Base-by-base conservation (phyloP, 345 rosid species). In the Gynandropsis gynandra region DNA sequence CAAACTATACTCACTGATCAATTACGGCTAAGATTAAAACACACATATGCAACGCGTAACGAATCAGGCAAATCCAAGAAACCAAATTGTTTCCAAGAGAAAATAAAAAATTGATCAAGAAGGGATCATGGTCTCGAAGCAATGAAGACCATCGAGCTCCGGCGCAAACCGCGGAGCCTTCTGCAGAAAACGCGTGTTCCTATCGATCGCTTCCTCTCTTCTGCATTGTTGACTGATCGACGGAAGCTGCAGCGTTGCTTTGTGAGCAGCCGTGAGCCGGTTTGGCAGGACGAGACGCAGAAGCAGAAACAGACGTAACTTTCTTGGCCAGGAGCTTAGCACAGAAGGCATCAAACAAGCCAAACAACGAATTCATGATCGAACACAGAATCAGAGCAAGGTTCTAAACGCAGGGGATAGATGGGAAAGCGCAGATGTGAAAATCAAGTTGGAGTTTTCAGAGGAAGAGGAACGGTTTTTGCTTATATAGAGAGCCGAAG, bases 361-460 rank as follows among this genome's bases (percentile, higher is more conserved):
- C 79, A 62, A 87, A 87, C 67, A 83, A 77, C 9, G 93, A 87
- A 64, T 87, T 83, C 89, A 87, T 83, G 62, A 24, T 57, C 4
- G 4, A n/a, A n/a, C n/a, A n/a, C n/a, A n/a, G n/a, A n/a, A n/a
- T n/a, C n/a, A n/a, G n/a, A n/a, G n/a, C n/a, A n/a, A n/a, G n/a
- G n/a, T n/a, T n/a, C n/a, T n/a, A n/a, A n/a, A n/a, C n/a, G n/a
- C n/a, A n/a, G n/a, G n/a, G n/a, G n/a, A n/a, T n/a, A n/a, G n/a
- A n/a, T n/a, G n/a, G n/a, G n/a, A n/a, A n/a, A n/a, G n/a, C n/a
- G n/a, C n/a, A n/a, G n/a, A n/a, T n/a, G n/a, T n/a, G n/a, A n/a
- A n/a, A n/a, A n/a, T n/a, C n/a, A n/a, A n/a, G n/a, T n/a, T n/a
- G n/a, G n/a, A n/a, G n/a, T n/a, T n/a, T n/a, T n/a, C n/a, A n/a